Percentiles rank a stretch among this genome's conserved stretches.
phyloP scores from a whole-genome alignment of 306 rosid genomes.

The Geum urbanum region DNA sequence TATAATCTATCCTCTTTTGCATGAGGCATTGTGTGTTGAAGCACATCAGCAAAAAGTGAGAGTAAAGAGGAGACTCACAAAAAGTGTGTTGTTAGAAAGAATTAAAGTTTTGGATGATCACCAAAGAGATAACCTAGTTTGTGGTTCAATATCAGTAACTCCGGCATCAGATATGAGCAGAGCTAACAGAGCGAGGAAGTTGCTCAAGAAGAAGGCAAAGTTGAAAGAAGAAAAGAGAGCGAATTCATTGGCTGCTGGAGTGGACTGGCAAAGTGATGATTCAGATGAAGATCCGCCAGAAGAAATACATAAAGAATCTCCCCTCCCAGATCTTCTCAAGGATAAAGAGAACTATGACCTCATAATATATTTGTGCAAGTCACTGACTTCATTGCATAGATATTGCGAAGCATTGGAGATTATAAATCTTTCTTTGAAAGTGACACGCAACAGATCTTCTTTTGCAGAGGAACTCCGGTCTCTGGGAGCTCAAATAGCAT shows the following conservation, averaged over 20 bases:
- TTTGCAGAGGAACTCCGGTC: conserved; percentile 67
- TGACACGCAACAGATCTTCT: conserved; percentile 45
- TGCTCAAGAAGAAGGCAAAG: conserved; percentile 62
- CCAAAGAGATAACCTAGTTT: conserved; percentile 52
- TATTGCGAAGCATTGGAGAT: conserved; percentile 80
- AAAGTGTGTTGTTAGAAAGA: conserved; percentile 60
- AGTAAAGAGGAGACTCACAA: conserved; percentile 64
- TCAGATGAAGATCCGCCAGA: conserved; percentile 69
- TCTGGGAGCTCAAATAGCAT: conserved; percentile 92
- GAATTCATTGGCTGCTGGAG: conserved; percentile 70
- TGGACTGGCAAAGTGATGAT: conserved; percentile 63
- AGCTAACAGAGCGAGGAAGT: conserved; percentile 73
- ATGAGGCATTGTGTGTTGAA: conserved; percentile 39
- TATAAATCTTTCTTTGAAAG: conserved; percentile 60
- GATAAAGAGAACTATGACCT: conserved; percentile 64
- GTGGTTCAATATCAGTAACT: conserved; percentile 67
- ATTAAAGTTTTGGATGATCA: conserved; percentile 47
- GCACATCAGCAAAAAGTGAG: conserved; percentile 41
- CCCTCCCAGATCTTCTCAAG: conserved; percentile 59
- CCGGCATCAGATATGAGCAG: conserved; percentile 57
- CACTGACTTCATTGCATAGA: conserved; percentile 68
- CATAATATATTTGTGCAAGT: conserved; percentile 72
- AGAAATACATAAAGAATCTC: conserved; percentile 49
- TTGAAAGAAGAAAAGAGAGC: conserved; percentile 65
- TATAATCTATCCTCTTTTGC: conserved; percentile 37